Conservation (phyloP, 2,329 filamentous ascomycete genomes). For the Phialocephala subalpina region DNA sequence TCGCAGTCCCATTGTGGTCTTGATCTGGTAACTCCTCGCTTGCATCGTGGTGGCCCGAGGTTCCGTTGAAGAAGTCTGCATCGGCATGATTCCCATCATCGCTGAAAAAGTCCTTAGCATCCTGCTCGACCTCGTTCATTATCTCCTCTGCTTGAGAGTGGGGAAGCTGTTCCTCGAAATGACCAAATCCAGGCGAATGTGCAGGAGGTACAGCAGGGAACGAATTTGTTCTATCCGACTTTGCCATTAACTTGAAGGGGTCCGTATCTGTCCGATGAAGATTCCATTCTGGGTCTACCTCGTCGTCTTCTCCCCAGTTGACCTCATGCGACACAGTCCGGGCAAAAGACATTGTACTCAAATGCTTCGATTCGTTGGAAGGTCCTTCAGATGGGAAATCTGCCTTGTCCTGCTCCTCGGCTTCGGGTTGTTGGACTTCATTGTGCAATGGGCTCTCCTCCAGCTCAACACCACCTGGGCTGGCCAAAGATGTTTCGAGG, state of each 20-base stretch:
- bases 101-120: slow-evolving; percentile 37
- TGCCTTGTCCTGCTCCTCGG: slow-evolving; percentile 27
- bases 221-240: slow-evolving; percentile 66
- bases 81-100: slow-evolving; percentile 52
- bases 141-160: slow-evolving; percentile 62
- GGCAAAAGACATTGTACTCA: slow-evolving; percentile 69
- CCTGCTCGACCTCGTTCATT: slow-evolving; percentile 58
- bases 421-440: slow-evolving; percentile 23
- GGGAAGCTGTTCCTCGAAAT: slow-evolving; percentile 51
- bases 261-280: slow-evolving; percentile 61
- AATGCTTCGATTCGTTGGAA: slow-evolving; percentile 57
- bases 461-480: slow-evolving; percentile 39
- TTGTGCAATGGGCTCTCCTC: slow-evolving; percentile 37
- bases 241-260: slow-evolving; percentile 66
- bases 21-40: slow-evolving; percentile 9
- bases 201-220: slow-evolving; percentile 64
- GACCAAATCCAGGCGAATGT: slow-evolving; percentile 41
- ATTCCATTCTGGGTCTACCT: slow-evolving; percentile 60
- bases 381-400: slow-evolving; percentile 37
- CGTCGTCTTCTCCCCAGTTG: slow-evolving; percentile 65
- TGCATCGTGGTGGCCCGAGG: slow-evolving; percentile 26
- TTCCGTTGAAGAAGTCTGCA: slow-evolving; percentile 54
- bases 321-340: slow-evolving; percentile 70
- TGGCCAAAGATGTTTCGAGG: slow-evolving; percentile 38
- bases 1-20: slow-evolving; percentile 17